Evolutionary conservation across 192 early-diverging fungal species (phyloP), one percentile per base, ranked within the genome.

Genomic region (Rhizoclosmatium sp.): DNA sequence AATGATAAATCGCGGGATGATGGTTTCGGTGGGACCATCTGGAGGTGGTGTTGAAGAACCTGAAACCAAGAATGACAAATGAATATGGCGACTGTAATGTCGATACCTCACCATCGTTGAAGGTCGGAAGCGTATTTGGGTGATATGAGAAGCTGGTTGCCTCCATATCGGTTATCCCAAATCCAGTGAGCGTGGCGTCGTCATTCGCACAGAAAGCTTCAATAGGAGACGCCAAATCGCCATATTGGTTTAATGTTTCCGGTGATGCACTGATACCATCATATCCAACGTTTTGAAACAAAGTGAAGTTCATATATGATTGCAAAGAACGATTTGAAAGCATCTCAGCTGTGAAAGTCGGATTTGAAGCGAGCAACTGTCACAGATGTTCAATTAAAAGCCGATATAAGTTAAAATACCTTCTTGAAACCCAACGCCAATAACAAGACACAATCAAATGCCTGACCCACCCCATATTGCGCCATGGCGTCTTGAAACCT

Each of bases 241-340:
- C 67, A 47, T 69, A 40, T 41, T n/a, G 42, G 47, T 69, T 69
- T 3, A 69, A 44, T 16, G 23, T 12, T 2, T 16, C 42, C 14
- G 67, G 67, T 10, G 42, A n/a, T 45, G 67, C 40, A 23, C 12
- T n/a, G 9, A 69, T 40, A 2, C 67, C 67, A 16, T 48, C 3
- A 42, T 69, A 69, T 10, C 67, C 67, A n/a, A 23, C 31, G 16
- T 69, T 47, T 47, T 47, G 42, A 69, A 69, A 69, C 16, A 48
- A 16, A 0, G 67, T 69, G 67, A 47, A 69, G 31, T 69, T 69
- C 45, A 69, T 46, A 16, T 47, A 14, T 16, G 7, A 2, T 47
- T 69, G 40, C 4, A 69, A 44, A 16, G 31, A 14, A 23, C 67
- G 2, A 12, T 40, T 16, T 12, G 67, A 23, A 45, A 69, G n/a